A percentile compares a stretch with the other conserved stretches of the same genome.
Evolutionary conservation across 495 filamentous ascomycete species (phyloP).

Genomic region (Aspergillus bertholletiae): DNA sequence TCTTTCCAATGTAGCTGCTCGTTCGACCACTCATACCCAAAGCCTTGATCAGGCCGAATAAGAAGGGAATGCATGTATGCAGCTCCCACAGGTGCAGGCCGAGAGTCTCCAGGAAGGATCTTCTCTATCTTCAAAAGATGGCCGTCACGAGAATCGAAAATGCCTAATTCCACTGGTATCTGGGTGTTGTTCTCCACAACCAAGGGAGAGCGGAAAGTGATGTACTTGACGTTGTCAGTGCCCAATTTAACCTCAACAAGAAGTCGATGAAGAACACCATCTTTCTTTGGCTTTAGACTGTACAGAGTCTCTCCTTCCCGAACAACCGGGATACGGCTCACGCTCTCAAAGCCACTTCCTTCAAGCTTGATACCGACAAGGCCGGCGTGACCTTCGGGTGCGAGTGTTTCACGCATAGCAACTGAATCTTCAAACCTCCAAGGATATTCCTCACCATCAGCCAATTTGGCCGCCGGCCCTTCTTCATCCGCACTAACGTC

Average conservation of each 20-base stretch:
- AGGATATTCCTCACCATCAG: conserved; percentile 84
- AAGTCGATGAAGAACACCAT: conserved; percentile 79
- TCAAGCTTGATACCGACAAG: conserved; percentile 81
- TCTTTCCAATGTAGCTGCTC: conserved; percentile 92
- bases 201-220: conserved; percentile 93
- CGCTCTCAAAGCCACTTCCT: conserved; percentile 86
- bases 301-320: conserved; percentile 93
- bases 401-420: conserved; percentile 86
- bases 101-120: conserved; percentile 84
- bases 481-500: conserved; percentile 60
- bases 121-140: conserved; percentile 97
- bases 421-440: conserved; percentile 97
- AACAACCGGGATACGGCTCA: conserved; percentile 83
- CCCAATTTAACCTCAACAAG: conserved; percentile 90
- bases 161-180: conserved; percentile 91
- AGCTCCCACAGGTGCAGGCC: conserved; percentile 89
- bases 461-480: conserved; percentile 70
- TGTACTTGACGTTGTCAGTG: conserved; percentile 92
- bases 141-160: conserved; percentile 83
- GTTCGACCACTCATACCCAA: conserved; percentile 91
- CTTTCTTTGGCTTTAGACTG: conserved; percentile 76
- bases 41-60: conserved; percentile 92
- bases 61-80: conserved; percentile 86
- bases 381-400: conserved; percentile 73
- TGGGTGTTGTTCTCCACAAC: conserved; percentile 97